phyloP scores from a whole-genome alignment of 2,329 filamentous ascomycete genomes.

The Chalaropsis thielavioides region DNA sequence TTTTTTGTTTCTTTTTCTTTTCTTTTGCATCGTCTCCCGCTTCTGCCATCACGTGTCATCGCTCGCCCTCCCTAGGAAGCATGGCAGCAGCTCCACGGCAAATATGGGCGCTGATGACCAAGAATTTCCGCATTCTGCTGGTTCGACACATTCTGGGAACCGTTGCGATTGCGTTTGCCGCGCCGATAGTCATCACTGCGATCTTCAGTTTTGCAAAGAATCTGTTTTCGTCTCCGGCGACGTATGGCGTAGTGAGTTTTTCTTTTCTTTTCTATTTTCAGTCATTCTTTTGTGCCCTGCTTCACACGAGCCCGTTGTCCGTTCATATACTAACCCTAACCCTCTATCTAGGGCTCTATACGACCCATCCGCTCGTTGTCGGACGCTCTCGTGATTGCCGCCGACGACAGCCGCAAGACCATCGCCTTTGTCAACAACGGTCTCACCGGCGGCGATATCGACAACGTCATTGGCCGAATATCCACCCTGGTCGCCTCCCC shows the following conservation, averaged over 20 bases:
- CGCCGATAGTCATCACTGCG: conserved; percentile 43
- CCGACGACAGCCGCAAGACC: conserved; percentile 44
- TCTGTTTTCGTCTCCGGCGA: conserved; percentile 64
- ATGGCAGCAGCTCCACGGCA: conserved; percentile 27
- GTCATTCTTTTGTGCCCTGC: neutral
- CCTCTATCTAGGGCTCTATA: conserved; percentile 31
- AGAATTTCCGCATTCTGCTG: conserved; percentile 46
- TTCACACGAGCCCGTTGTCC: neutral
- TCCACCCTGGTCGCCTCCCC: conserved; percentile 40
- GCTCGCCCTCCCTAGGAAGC: conserved; percentile 18
- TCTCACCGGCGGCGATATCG: conserved; percentile 52
- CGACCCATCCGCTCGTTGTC: conserved; percentile 48
- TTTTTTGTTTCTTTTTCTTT: neutral
- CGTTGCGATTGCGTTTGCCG: conserved; percentile 41
- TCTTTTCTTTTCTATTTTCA: neutral
- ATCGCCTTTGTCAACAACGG: conserved; percentile 71
- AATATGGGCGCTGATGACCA: conserved; percentile 45
- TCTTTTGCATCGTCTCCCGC: neutral
- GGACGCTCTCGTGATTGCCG: conserved; percentile 45
- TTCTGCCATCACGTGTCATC: neutral
- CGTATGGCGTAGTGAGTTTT: conserved; percentile 46
- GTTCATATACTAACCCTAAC: neutral
- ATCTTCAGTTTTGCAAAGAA: conserved; percentile 62
- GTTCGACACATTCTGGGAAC: conserved; percentile 39
- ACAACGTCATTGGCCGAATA: conserved; percentile 51